These are phyloP conservation scores for Niebla homalea DNA, from an alignment of 495 filamentous ascomycete species.

Conservation along the genomic window DNA sequence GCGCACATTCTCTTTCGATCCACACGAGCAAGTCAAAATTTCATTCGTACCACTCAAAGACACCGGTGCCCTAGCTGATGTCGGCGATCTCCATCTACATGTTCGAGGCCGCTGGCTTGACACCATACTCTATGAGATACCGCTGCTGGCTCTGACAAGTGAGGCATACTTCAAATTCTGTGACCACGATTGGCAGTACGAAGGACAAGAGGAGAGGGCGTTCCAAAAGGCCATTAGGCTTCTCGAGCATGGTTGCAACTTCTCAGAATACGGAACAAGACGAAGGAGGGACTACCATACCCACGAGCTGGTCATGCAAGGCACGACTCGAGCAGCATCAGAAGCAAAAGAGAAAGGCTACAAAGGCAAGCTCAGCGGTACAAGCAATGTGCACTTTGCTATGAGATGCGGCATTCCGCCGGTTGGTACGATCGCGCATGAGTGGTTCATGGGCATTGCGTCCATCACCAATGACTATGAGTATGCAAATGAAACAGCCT, in stretches of 20 bases:
- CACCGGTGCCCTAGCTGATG: constrained; percentile 50
- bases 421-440: constrained; percentile 90
- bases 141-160: constrained; percentile 76
- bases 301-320: constrained; percentile 83
- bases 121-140: constrained; percentile 96
- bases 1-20: constrained; percentile 63
- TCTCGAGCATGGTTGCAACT: constrained; percentile 66
- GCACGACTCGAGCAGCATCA: constrained; percentile 58
- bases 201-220: constrained; percentile 73
- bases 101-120: constrained; percentile 81
- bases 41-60: constrained; percentile 54
- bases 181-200: constrained; percentile 77
- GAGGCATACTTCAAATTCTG: constrained; percentile 96
- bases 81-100: constrained; percentile 60
- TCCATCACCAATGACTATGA: constrained; percentile 79
- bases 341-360: constrained; percentile 48
- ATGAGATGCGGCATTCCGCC: constrained; percentile 75
- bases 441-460: constrained; percentile 98
- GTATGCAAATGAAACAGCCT: constrained; percentile 65
- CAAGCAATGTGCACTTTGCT: constrained; percentile 94
- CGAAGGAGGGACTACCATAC: constrained; percentile 83
- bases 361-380: constrained; percentile 64
- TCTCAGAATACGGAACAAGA: constrained; percentile 89
- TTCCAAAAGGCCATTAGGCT: constrained; percentile 61
- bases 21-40: constrained; percentile 62